Conservation (phyloP, 139 green algal genomes). For the Protoeuglena noctilucae region DNA sequence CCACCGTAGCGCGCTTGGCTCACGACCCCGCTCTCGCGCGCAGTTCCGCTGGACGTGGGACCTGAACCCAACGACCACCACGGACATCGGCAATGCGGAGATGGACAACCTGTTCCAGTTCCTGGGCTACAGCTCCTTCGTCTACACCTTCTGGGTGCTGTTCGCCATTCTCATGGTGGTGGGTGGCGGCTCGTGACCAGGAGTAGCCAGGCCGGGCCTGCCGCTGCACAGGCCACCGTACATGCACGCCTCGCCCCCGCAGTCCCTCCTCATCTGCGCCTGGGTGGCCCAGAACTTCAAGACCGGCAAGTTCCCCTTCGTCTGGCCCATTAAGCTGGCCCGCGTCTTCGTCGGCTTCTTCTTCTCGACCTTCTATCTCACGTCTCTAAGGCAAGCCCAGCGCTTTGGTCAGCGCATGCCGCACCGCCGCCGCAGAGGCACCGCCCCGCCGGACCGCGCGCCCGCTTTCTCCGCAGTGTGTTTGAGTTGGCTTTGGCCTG, state of each 20-base stretch:
- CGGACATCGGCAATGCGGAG: neutral
- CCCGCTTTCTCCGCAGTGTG: too few relatives aligned
- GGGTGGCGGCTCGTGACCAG: neutral
- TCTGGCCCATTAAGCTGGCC: slow-evolving; percentile 36
- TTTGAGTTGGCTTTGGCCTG: too few relatives aligned
- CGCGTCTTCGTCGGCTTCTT: slow-evolving; percentile 29
- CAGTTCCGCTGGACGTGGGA: too few relatives aligned
- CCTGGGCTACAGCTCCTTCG: neutral
- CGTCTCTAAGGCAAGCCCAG: too few relatives aligned
- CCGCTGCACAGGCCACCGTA: too few relatives aligned
- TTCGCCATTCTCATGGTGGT: neutral
- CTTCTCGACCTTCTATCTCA: slow-evolving; percentile 31
- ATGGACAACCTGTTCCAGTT: neutral
- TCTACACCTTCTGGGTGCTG: neutral
- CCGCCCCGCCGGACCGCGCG: neutral
- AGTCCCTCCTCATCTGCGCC: too few relatives aligned
- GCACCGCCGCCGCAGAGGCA: slow-evolving; percentile 17
- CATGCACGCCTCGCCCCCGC: too few relatives aligned
- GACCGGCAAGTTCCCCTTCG: slow-evolving; percentile 27
- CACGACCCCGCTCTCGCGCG: too few relatives aligned
- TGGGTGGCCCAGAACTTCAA: slow-evolving; percentile 34
- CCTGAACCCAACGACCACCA: too few relatives aligned
- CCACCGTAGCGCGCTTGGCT: too few relatives aligned
- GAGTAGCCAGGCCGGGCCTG: too few relatives aligned
- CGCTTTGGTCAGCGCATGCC: slow-evolving; percentile 28